Evolutionary conservation across 176 grass and related monocot species (phyloP).

Genomic region (Musa acuminata): DNA sequence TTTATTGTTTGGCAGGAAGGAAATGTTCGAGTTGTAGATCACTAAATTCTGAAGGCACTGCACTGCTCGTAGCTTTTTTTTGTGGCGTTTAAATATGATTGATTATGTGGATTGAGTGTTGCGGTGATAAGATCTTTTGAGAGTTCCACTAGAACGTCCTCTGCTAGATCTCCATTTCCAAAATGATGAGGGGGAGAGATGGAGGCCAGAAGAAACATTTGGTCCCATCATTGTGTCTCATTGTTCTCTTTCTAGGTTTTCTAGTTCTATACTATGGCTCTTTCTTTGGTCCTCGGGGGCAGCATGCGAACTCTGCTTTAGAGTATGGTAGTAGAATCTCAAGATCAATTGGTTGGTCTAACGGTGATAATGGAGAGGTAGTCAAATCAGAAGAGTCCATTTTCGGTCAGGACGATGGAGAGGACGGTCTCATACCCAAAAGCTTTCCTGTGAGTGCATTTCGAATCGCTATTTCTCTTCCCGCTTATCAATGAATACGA

Average conservation of each 20-base stretch:
- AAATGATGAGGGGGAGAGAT: slow-evolving; percentile 73
- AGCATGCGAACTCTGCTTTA: slow-evolving; percentile 40
- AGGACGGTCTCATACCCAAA: slow-evolving; percentile 46
- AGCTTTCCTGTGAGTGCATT: slow-evolving; percentile 61
- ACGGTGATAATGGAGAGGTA: slow-evolving; percentile 35
- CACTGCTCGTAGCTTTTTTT: not conserved
- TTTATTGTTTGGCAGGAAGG: not conserved
- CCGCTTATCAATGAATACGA: not conserved
- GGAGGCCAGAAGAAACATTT: slow-evolving; percentile 57
- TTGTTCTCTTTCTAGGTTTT: slow-evolving; percentile 60
- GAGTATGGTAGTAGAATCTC: slow-evolving; percentile 83
- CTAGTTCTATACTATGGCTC: slow-evolving; percentile 78
- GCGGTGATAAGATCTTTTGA: not conserved
- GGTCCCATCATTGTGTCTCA: slow-evolving; percentile 35
- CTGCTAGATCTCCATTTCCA: not conserved
- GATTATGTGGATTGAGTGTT: not conserved
- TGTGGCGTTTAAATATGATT: not conserved
- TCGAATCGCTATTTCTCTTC: not conserved
- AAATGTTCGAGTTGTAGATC: not conserved
- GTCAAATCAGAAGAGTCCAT: slow-evolving; percentile 68
- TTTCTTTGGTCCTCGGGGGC: slow-evolving; percentile 52
- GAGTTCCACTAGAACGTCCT: not conserved
- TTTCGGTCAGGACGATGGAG: slow-evolving; percentile 47
- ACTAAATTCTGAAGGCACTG: not conserved
- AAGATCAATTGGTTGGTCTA: slow-evolving; percentile 58